A percentile compares a stretch with the other conserved stretches of the same genome.
These are phyloP conservation scores for Fusarium pseudonygamai DNA, from an alignment of 2,329 filamentous ascomycete genomes.

Conservation along the genomic window DNA sequence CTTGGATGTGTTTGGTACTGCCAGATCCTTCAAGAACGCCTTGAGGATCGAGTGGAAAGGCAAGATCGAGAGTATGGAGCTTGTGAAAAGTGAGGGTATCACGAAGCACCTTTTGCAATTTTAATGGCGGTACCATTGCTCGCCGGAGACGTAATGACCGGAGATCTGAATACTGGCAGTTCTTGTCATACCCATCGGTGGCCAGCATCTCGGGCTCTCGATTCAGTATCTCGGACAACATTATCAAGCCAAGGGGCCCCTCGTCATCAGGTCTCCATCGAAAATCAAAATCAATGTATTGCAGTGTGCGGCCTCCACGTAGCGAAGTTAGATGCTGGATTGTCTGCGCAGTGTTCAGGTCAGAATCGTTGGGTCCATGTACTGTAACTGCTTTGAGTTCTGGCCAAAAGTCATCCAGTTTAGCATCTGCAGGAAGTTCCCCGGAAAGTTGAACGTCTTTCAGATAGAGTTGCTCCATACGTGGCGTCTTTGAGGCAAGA, in stretches of 20 bases:
- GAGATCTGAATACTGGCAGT: constrained; percentile 41
- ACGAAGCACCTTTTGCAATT: constrained; percentile 39
- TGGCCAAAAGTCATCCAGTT: constrained; percentile 42
- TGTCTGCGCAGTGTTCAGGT: constrained; percentile 34
- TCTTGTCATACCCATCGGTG: constrained; percentile 9
- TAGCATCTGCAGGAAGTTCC: not conserved
- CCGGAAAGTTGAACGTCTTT: constrained; percentile 39
- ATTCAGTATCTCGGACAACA: constrained; percentile 25
- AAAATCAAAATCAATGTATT: constrained; percentile 47
- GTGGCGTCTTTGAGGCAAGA: constrained; percentile 41
- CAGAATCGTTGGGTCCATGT: constrained; percentile 32
- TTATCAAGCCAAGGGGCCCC: constrained; percentile 34
- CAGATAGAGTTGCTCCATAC: constrained; percentile 47
- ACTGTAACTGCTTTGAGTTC: constrained; percentile 45
- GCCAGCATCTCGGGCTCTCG: constrained; percentile 20
- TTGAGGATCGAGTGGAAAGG: constrained; percentile 46
- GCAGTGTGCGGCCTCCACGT: constrained; percentile 39
- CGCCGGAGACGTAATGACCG: constrained; percentile 44
- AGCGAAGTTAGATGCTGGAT: constrained; percentile 43
- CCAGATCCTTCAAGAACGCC: constrained; percentile 37
- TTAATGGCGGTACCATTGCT: constrained; percentile 38
- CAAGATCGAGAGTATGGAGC: constrained; percentile 49
- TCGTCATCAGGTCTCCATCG: constrained; percentile 38
- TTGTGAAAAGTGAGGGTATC: constrained; percentile 41
- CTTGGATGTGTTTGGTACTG: constrained; percentile 44